phyloP scores from a whole-genome alignment of 2,329 filamentous ascomycete species.

The Eutypella sp. region DNA sequence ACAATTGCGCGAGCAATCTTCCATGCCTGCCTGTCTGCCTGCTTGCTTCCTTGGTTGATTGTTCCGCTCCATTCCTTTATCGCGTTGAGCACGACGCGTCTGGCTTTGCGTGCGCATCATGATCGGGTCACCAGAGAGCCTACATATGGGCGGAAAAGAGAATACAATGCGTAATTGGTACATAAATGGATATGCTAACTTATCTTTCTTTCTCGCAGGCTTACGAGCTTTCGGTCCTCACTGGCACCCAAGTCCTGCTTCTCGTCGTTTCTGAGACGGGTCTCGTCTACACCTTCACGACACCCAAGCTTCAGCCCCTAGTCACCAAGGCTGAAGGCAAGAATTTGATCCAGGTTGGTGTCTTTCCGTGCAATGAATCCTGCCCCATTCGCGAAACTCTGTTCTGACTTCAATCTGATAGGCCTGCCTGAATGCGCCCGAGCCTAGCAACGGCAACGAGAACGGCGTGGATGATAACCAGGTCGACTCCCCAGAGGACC shows the following conservation, averaged over 20 bases:
- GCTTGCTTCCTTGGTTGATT: constrained; percentile 4
- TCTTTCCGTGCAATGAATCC: constrained; percentile 1
- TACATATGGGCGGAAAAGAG: constrained; percentile 6
- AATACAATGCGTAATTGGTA: constrained; percentile 2
- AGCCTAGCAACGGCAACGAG: constrained; percentile 75
- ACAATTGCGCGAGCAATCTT: not conserved
- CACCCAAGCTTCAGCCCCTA: constrained; percentile 93
- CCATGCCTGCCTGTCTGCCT: not conserved
- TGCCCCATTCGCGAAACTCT: too few species aligned
- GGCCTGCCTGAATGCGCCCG: constrained; percentile 95
- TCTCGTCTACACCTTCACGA: constrained; percentile 97
- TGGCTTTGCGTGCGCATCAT: not conserved
- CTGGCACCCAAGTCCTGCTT: constrained; percentile 92
- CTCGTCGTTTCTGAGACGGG: constrained; percentile 97
- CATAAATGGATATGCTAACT: constrained; percentile 11
- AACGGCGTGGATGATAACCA: constrained; percentile 76
- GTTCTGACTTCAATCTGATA: constrained; percentile 40
- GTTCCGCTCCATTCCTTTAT: not conserved
- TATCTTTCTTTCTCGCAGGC: constrained; percentile 52
- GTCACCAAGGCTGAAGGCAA: constrained; percentile 99
- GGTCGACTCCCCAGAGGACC: constrained; percentile 89
- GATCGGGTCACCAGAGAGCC: not conserved
- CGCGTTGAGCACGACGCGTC: not conserved
- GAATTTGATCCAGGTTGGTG: constrained; percentile 88
- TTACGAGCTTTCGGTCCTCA: constrained; percentile 95